Percentiles rank a stretch among this genome's conserved stretches.
These are phyloP conservation scores for Sphaerobolus stellatus DNA, from an alignment of 1,284 basidiomycete species.

Conservation along the genomic window DNA sequence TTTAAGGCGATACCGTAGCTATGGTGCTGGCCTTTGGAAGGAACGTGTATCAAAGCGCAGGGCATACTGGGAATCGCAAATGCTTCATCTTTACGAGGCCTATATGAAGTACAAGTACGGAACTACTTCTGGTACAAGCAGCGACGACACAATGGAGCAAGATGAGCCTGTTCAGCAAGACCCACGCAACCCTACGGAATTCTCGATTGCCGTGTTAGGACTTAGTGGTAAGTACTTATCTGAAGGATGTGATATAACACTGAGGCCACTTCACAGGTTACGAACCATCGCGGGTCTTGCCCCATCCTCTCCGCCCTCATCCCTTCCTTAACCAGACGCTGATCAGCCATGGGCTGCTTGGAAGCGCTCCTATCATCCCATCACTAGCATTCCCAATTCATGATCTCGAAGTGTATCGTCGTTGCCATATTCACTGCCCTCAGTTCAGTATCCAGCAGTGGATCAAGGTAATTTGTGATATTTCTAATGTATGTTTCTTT, in stretches of 20 bases:
- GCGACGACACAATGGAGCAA: not conserved
- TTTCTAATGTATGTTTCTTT: slow-evolving; percentile 12
- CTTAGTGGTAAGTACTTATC: not conserved
- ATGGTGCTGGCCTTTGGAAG: no score
- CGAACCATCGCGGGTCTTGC: not conserved
- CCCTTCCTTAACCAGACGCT: slow-evolving; percentile 9
- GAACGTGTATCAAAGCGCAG: not conserved
- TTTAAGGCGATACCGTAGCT: no score
- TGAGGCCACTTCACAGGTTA: not conserved
- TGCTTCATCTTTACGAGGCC: not conserved
- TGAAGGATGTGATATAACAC: not conserved
- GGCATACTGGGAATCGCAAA: not conserved
- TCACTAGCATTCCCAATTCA: slow-evolving; percentile 27
- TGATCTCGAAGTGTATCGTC: slow-evolving; percentile 13
- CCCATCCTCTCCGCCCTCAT: not conserved
- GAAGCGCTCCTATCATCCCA: slow-evolving; percentile 15
- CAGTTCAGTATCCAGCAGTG: slow-evolving; percentile 19
- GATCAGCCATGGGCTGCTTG: slow-evolving; percentile 12
- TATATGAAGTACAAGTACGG: not conserved
- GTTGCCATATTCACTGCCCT: slow-evolving; percentile 8
- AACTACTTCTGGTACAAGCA: not conserved
- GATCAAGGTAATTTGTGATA: slow-evolving; percentile 17
- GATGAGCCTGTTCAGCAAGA: no score
- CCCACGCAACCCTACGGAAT: not conserved
- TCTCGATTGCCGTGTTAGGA: not conserved